Percentiles rank a stretch among this genome's conserved stretches.
phyloP scores from a whole-genome alignment of 169 alveolate species.

The Besnoitia besnoiti region DNA sequence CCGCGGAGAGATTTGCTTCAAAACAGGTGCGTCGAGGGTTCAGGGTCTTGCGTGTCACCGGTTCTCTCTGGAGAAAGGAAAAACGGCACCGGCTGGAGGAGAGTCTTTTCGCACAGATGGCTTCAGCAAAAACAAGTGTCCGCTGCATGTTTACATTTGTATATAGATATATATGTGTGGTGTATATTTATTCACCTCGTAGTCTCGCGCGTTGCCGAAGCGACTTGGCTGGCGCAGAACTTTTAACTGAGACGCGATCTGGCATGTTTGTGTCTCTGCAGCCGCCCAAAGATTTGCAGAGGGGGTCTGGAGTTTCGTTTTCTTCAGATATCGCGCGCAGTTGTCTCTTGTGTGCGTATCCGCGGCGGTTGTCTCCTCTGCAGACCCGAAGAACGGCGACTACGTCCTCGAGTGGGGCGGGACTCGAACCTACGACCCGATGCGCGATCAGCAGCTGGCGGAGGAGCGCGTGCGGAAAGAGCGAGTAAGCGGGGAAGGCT shows the following conservation, averaged over 20 bases:
- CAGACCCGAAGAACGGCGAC: conserved; percentile 89
- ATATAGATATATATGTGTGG: not conserved
- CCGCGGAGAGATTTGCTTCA: conserved; percentile 94
- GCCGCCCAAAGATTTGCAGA: too few species aligned
- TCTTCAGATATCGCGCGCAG: too few species aligned
- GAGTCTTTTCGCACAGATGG: not conserved
- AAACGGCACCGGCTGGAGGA: not conserved
- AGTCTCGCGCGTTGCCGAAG: too few species aligned
- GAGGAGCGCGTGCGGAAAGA: conserved; percentile 56
- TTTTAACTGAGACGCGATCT: too few species aligned
- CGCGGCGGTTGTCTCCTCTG: not conserved
- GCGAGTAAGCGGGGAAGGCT: conserved; percentile 3
- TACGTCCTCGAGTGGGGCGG: conserved; percentile 92
- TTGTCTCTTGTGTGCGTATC: too few species aligned
- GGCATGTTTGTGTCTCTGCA: too few species aligned
- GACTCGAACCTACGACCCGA: conserved; percentile 80
- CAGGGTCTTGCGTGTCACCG: too few species aligned
- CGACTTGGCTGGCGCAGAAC: too few species aligned
- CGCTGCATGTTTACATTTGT: not conserved
- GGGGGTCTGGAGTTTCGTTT: too few species aligned
- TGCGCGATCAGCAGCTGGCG: conserved; percentile 57
- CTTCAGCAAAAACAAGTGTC: not conserved
- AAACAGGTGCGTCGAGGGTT: conserved; percentile 89
- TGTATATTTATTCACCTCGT: too few species aligned
- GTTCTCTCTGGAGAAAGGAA: not conserved